Conservation (phyloP, 2,329 filamentous ascomycete species). For the Biscogniauxia marginata region DNA sequence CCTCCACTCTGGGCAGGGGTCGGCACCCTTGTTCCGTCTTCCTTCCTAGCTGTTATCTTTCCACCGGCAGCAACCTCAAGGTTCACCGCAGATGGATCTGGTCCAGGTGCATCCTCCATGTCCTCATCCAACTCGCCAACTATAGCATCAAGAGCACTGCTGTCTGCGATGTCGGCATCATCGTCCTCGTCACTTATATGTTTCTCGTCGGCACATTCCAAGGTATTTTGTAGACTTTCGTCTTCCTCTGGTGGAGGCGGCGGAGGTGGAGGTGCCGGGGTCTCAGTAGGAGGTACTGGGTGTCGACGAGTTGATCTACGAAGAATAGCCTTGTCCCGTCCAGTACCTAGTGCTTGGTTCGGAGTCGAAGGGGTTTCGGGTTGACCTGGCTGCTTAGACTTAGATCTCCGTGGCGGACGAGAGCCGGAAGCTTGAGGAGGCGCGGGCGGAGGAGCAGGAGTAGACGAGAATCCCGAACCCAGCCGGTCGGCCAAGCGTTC, state of each 20-base stretch:
- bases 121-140: constrained; percentile 90
- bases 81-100: constrained; percentile 84
- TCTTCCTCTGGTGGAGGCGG: constrained; percentile 56
- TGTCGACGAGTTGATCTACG: constrained; percentile 65
- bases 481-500: constrained; percentile 49
- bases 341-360: constrained; percentile 46
- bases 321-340: constrained; percentile 56
- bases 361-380: constrained; percentile 42
- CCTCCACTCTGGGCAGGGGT: constrained; percentile 67
- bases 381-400: constrained; percentile 44
- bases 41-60: constrained; percentile 86
- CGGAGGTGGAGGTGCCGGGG: constrained; percentile 50
- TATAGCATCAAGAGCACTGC: constrained; percentile 73
- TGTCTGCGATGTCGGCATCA: constrained; percentile 57
- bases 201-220: constrained; percentile 93
- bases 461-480: constrained; percentile 36
- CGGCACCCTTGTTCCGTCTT: constrained; percentile 82
- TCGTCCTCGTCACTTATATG: constrained; percentile 74
- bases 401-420: constrained; percentile 44
- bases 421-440: constrained; percentile 43
- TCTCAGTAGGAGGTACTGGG: constrained; percentile 47
- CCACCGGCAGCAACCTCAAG: constrained; percentile 85
- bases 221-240: constrained; percentile 64
- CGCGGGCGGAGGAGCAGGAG: constrained; percentile 37
- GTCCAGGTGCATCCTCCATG: constrained; percentile 67